These are phyloP conservation scores for Kodamaea laetipori DNA, from an alignment of 805 yeast genomes.

Conservation along the genomic window DNA sequence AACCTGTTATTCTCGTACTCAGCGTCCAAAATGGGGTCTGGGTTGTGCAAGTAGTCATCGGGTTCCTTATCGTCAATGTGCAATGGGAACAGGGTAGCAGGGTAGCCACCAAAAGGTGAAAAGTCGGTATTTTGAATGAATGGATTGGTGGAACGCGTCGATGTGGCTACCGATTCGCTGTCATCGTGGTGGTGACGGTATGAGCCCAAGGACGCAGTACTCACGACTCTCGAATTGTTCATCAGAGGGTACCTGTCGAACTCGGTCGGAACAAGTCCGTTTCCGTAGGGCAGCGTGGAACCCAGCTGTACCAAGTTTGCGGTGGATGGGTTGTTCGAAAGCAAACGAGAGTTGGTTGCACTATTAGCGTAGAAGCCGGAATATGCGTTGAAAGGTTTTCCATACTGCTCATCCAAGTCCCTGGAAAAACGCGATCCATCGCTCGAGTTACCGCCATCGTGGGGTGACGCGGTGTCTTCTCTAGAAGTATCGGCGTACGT, in stretches of 20 bases:
- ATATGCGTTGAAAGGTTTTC: slow-evolving; percentile 42
- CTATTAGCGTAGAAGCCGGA: slow-evolving; percentile 25
- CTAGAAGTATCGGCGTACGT: not conserved
- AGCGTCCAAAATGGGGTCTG: slow-evolving; percentile 93
- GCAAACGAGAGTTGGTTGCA: slow-evolving; percentile 40
- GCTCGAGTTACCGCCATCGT: not conserved
- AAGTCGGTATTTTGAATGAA: slow-evolving; percentile 58
- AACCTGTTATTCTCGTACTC: slow-evolving; percentile 74
- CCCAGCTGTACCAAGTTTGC: slow-evolving; percentile 2
- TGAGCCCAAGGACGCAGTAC: slow-evolving; percentile 16
- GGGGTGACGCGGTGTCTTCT: not conserved
- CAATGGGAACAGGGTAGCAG: slow-evolving; percentile 88
- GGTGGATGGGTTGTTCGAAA: slow-evolving; percentile 19
- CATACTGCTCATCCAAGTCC: slow-evolving; percentile 25
- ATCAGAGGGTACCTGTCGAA: slow-evolving; percentile 23
- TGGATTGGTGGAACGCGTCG: slow-evolving; percentile 30
- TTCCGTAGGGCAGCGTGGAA: slow-evolving; percentile 8
- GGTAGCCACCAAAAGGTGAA: slow-evolving; percentile 96
- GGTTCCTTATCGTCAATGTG: slow-evolving; percentile 91
- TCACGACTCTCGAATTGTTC: slow-evolving; percentile 17
- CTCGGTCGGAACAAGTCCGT: slow-evolving; percentile 16
- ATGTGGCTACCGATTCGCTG: slow-evolving; percentile 20
- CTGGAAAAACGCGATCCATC: slow-evolving; percentile 13
- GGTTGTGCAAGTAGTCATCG: slow-evolving; percentile 94
- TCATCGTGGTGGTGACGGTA: slow-evolving; percentile 12